Conservation (phyloP, 495 filamentous ascomycete species). For the Aspergillus bertholletiae region DNA sequence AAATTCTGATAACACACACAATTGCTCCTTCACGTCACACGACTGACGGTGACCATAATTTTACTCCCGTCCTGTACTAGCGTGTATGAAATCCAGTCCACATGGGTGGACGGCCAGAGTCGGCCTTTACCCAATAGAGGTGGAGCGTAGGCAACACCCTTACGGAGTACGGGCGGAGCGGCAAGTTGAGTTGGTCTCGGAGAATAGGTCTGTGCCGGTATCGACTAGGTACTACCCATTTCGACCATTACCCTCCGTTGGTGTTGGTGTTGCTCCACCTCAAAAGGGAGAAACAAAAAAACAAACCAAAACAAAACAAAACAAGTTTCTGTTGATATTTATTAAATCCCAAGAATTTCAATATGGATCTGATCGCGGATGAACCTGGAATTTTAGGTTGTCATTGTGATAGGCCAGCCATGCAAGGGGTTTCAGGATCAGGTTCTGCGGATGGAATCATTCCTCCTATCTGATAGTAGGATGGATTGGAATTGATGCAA, state of each 20-base stretch:
- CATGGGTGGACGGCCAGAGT: neutral
- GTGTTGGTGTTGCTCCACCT: neutral
- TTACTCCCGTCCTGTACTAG: neutral
- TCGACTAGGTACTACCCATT: neutral
- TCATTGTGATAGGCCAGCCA: neutral
- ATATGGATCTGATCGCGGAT: neutral
- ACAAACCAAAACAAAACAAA: neutral
- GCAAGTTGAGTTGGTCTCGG: neutral
- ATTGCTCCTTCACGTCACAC: constrained; percentile 3
- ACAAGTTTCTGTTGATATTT: neutral
- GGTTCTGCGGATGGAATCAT: neutral
- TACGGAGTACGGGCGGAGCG: constrained; percentile 5
- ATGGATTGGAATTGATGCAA: neutral
- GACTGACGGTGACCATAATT: constrained; percentile 9
- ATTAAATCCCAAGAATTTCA: neutral
- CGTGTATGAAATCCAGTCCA: neutral
- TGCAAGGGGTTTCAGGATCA: neutral
- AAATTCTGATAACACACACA: neutral
- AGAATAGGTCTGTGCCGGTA: neutral
- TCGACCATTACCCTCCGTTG: neutral
- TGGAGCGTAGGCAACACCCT: neutral
- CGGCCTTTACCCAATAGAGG: neutral
- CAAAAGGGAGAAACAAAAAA: neutral
- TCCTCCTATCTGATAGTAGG: too few relatives aligned
- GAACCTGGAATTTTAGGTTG: neutral